Base-by-base conservation (phyloP, 2,329 filamentous ascomycete genomes). In the Cladosporium austrohemisphaericum region DNA sequence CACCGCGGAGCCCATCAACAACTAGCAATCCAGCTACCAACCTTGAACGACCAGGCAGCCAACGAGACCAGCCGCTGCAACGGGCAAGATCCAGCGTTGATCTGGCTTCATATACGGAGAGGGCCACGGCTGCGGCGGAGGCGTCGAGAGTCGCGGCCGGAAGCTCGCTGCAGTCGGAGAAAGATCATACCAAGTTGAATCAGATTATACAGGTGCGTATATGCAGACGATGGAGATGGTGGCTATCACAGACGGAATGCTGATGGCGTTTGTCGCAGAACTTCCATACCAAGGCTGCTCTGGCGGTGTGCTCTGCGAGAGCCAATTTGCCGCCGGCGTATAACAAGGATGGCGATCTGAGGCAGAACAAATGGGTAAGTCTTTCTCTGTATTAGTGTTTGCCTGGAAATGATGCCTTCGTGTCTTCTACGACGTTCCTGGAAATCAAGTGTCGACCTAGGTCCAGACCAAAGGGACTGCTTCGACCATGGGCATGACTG, bases 351-450 rank as follows among this genome's bases (percentile, higher is more conserved):
- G 76, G 80, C 16, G 76, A 80, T 55, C 80, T 80, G 55, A 86
- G 84, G 68, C 77, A 86, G 43, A 94, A 93, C 65, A 89, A 88
- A 81, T 95, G 89, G 88, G 89, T 92, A 78, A 54, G 84, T 74
- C 40, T 10, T 49, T 32, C 29, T 25, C 9, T 10, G 16, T 23
- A 40, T 23, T 20, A 13, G 6, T 50, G 18, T 19, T 11, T 8
- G 31, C 25, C 25, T 19, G 20, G 16, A 36, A 22, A 26, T 22
- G 16, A 38, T 19, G 20, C 5, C 16, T 38, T 9, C 7, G 16
- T 18, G 16, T 16, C 18, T 37, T 16, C 18, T 18, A n/a, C n/a
- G n/a, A n/a, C n/a, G n/a, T n/a, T n/a, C n/a, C n/a, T n/a, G n/a
- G n/a, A n/a, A n/a, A n/a, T n/a, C n/a, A n/a, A n/a, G n/a, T n/a